phyloP scores from a whole-genome alignment of 2,329 filamentous ascomycete species.

The Plectosphaerella plurivora region DNA sequence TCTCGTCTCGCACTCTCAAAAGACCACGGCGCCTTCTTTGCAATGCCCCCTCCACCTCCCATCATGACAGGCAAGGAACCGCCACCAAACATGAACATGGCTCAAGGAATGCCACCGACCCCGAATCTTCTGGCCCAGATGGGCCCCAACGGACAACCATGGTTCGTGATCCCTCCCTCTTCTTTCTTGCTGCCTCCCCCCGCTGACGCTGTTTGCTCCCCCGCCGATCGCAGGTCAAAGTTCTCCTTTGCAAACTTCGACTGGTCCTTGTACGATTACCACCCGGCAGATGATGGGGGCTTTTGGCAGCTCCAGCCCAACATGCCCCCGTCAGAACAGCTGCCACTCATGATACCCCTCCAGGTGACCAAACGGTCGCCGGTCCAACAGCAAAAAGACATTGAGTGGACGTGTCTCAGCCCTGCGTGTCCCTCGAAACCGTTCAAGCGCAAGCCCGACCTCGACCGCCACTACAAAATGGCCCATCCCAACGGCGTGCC shows the following conservation, averaged over 20 bases:
- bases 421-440: constrained; percentile 36
- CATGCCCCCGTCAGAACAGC: constrained; percentile 6
- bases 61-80: neutral
- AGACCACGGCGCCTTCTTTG: constrained; percentile 2
- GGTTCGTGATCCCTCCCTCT: neutral
- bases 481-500: constrained; percentile 31
- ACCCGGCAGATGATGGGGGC: constrained; percentile 11
- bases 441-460: constrained; percentile 50
- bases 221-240: constrained; percentile 7
- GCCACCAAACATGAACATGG: neutral
- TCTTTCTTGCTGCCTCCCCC: too few relatives aligned
- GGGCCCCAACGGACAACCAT: neutral
- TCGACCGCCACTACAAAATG: constrained; percentile 47
- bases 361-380: constrained; percentile 9
- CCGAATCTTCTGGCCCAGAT: neutral
- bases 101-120: neutral
- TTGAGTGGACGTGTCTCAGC: constrained; percentile 25
- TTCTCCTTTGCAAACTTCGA: constrained; percentile 9
- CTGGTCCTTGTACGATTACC: constrained; percentile 13
- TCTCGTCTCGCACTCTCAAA: neutral
- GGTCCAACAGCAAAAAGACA: constrained; percentile 6
- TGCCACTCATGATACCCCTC: constrained; percentile 8
- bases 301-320: constrained; percentile 12
- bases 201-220: too few relatives aligned
- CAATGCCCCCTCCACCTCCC: constrained; percentile 2